Evolutionary conservation across 129 eudicot genomes (phyloP).

Genomic region (Gnaphalium uliginosum): DNA sequence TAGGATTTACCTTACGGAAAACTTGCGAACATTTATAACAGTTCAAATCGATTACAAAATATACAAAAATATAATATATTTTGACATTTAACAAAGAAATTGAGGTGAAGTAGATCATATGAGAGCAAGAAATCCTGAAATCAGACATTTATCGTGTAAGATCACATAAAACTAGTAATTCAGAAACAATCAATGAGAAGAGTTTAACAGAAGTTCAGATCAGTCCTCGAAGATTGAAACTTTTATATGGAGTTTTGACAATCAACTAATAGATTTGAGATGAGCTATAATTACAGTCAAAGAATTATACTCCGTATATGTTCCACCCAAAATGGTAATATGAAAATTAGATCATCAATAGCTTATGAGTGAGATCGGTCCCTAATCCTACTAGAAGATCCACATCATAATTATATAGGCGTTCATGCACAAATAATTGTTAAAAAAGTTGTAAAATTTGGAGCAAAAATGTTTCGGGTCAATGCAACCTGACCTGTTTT

Average conservation of each 20-base stretch:
- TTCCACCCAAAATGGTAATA: not conserved
- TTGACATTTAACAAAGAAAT: not conserved
- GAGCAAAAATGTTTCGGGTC: not conserved
- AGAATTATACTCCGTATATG: not conserved
- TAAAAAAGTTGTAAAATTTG: not conserved
- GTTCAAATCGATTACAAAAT: not conserved
- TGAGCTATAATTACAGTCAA: not conserved
- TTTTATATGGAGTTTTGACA: not conserved
- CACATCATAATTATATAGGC: no score
- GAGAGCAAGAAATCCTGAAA: no score
- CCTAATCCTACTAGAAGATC: no score
- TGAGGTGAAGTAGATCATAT: not conserved
- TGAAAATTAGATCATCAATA: not conserved
- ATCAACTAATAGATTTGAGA: not conserved
- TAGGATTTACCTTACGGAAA: not conserved
- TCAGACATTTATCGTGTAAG: no score
- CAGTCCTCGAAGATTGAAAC: not conserved
- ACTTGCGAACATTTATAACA: not conserved
- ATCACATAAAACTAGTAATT: not conserved
- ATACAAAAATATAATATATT: no score
- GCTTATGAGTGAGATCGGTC: no score
- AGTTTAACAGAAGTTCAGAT: not conserved
- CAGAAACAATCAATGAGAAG: not conserved
- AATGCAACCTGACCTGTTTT: not conserved
- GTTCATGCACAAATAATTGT: not conserved